Evolutionary conservation across 495 filamentous ascomycete genomes (phyloP).

Genomic region (Pyronema domesticum): DNA sequence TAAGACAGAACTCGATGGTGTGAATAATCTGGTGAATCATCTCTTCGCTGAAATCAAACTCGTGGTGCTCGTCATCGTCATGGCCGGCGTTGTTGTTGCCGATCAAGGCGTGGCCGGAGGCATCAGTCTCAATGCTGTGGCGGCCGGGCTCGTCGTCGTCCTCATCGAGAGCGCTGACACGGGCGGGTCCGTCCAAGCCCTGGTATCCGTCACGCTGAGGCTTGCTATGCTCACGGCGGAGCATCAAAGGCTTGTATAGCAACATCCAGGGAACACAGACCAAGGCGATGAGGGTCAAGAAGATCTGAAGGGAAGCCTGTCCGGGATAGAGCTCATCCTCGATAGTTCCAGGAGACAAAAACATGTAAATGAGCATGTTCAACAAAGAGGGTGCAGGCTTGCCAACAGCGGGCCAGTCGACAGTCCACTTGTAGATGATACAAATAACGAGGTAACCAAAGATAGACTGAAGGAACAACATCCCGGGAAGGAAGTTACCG

Average conservation of each 20-base stretch:
- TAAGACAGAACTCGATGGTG: constrained; percentile 98
- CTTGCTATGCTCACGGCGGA: constrained; percentile 79
- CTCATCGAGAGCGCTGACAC: constrained; percentile 74
- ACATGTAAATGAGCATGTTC: constrained; percentile 99
- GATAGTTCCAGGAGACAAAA: constrained; percentile 66
- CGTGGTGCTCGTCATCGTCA: constrained; percentile 69
- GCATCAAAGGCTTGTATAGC: constrained; percentile 86
- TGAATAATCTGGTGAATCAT: constrained; percentile 99
- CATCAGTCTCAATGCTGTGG: constrained; percentile 57
- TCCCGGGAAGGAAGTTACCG: constrained; percentile 91
- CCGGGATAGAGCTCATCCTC: constrained; percentile 53
- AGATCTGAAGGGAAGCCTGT: constrained; percentile 54
- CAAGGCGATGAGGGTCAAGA: constrained; percentile 68
- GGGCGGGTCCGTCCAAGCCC: constrained; percentile 64
- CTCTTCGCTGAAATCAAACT: constrained; percentile 88
- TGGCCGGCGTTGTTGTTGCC: constrained; percentile 34
- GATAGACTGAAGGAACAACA: constrained; percentile 99
- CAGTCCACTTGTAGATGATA: constrained; percentile 91
- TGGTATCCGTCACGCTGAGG: constrained; percentile 78
- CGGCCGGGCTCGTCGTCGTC: constrained; percentile 43
- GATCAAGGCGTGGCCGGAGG: constrained; percentile 83
- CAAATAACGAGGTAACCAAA: constrained; percentile 91
- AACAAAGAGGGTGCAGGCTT: constrained; percentile 63
- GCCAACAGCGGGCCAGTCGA: constrained; percentile 61
- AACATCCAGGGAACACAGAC: constrained; percentile 76